Conservation (phyloP, 768 basidiomycete genomes). For the Collybia mongolica region DNA sequence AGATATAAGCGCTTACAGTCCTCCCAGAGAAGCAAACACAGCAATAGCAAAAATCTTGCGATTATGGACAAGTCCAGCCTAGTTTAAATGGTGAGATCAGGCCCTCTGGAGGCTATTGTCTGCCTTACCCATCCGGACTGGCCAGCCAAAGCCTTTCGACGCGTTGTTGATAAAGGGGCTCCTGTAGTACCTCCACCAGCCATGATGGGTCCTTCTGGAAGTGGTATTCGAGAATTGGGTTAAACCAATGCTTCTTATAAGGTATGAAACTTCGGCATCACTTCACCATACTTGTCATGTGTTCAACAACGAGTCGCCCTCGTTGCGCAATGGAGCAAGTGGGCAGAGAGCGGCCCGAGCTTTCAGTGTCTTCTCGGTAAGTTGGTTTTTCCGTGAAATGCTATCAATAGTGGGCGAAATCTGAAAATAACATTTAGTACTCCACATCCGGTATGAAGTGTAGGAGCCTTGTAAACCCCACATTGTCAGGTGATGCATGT, state of each 20-base stretch:
- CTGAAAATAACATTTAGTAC: too few species aligned
- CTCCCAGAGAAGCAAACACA: slow-evolving; percentile 78
- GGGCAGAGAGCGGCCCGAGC: too few species aligned
- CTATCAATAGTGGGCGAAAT: too few species aligned
- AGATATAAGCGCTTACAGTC: slow-evolving; percentile 46
- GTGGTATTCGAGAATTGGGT: neutral
- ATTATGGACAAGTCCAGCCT: slow-evolving; percentile 70
- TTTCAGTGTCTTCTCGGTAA: too few species aligned
- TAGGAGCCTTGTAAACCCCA: too few species aligned
- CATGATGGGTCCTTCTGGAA: slow-evolving; percentile 26
- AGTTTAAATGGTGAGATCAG: slow-evolving; percentile 4
- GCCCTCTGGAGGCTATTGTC: slow-evolving; percentile 1
- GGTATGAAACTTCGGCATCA: neutral
- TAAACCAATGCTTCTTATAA: slow-evolving; percentile 4
- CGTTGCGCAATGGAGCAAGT: too few species aligned
- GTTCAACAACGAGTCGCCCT: too few species aligned
- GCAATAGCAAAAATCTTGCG: slow-evolving; percentile 64
- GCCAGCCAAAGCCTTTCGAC: slow-evolving; percentile 57
- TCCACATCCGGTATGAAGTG: too few species aligned
- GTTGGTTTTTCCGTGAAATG: too few species aligned
- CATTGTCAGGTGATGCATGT: too few species aligned
- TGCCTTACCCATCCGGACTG: slow-evolving; percentile 64
- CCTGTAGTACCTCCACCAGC: slow-evolving; percentile 37
- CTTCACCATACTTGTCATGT: too few species aligned
- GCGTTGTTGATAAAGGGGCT: slow-evolving; percentile 35